Evolutionary conservation across 768 basidiomycete species (phyloP).

Genomic region (Amanita thiersii): DNA sequence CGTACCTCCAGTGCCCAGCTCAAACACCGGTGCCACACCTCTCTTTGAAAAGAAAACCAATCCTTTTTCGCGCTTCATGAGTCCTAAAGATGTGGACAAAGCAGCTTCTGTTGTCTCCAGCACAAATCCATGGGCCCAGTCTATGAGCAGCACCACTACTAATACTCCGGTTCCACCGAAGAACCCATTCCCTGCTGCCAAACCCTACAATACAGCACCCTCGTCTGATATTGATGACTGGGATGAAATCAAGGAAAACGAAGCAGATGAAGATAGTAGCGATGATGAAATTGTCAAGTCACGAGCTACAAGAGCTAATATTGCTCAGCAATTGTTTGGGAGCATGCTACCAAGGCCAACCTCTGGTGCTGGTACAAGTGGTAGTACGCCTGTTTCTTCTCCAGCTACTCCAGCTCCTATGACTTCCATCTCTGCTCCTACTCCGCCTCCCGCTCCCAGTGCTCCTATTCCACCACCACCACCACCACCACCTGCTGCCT

Average conservation of each 20-base stretch:
- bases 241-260: conserved; percentile 75
- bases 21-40: conserved; percentile 17
- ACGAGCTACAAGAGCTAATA: conserved; percentile 53
- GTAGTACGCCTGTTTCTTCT: conserved; percentile 32
- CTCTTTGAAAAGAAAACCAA: conserved; percentile 56
- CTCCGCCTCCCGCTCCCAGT: conserved; percentile 20
- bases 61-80: conserved; percentile 69
- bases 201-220: conserved; percentile 58
- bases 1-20: conserved; percentile 19
- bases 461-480: conserved; percentile 33
- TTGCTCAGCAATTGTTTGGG: conserved; percentile 79
- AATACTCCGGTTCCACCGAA: conserved; percentile 32
- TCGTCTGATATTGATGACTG: conserved; percentile 65
- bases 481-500: conserved; percentile 24
- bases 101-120: conserved; percentile 23
- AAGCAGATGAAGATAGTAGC: conserved; percentile 58
- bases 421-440: conserved; percentile 21
- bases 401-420: conserved; percentile 26
- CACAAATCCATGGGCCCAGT: conserved; percentile 65
- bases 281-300: conserved; percentile 74
- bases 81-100: conserved; percentile 31
- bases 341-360: conserved; percentile 56
- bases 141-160: conserved; percentile 25
- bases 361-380: conserved; percentile 45
- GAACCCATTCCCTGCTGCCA: conserved; percentile 48